Conservation (phyloP, 108 stramenopile genomes). For the Cyclostephanos tholiformis region DNA sequence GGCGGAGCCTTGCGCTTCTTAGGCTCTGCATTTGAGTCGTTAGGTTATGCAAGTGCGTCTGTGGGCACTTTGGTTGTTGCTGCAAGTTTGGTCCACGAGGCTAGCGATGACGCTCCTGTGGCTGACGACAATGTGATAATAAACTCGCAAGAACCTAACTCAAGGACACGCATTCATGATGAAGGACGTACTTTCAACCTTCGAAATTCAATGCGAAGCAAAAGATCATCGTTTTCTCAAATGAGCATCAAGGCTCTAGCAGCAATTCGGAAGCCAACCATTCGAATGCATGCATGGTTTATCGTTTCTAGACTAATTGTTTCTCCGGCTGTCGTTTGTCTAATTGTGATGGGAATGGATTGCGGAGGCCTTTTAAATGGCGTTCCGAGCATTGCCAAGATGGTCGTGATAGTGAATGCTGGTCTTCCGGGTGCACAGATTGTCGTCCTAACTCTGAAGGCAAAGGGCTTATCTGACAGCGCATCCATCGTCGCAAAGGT, state of each 20-base stretch:
- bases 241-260: conserved; percentile 35
- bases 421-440: conserved; percentile 68
- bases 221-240: conserved; percentile 31
- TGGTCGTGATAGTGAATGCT: conserved; percentile 71
- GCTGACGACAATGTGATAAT: conserved; percentile 14
- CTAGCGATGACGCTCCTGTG: conserved; percentile 4
- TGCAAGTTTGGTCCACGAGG: conserved; percentile 59
- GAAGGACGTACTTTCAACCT: neutral
- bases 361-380: conserved; percentile 51
- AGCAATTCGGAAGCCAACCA: conserved; percentile 36
- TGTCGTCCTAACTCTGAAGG: conserved; percentile 66
- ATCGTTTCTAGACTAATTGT: conserved; percentile 59
- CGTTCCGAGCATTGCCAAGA: conserved; percentile 59
- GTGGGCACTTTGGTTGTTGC: conserved; percentile 70
- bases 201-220: conserved; percentile 14
- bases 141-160: conserved; percentile 25
- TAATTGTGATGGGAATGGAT: conserved; percentile 59
- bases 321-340: conserved; percentile 58
- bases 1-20: conserved; percentile 67
- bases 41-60: conserved; percentile 53
- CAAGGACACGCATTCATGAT: conserved; percentile 14
- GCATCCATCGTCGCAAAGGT: conserved; percentile 68
- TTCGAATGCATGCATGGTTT: conserved; percentile 69
- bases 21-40: conserved; percentile 69
- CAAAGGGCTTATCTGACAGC: conserved; percentile 55